phyloP scores from a whole-genome alignment of 2,329 filamentous ascomycete genomes.

The Cytospora paraplurivora region DNA sequence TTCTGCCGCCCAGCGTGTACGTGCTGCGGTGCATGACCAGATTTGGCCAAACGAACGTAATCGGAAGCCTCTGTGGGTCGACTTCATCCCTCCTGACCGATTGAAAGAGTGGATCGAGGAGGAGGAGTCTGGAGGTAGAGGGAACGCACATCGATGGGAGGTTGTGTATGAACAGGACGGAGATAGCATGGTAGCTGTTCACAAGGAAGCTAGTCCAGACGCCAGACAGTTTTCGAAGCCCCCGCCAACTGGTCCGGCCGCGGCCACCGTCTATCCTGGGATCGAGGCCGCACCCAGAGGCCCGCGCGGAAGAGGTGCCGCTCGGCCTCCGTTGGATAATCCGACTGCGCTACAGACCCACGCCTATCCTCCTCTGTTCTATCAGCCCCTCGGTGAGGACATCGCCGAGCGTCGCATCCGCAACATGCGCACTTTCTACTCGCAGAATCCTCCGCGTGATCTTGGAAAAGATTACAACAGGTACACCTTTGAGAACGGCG shows the following conservation, averaged over 20 bases:
- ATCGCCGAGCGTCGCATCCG: conserved; percentile 67
- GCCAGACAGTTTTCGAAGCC: conserved; percentile 29
- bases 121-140: conserved; percentile 57
- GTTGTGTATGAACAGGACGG: conserved; percentile 66
- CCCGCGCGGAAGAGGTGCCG: conserved; percentile 33
- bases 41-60: conserved; percentile 88
- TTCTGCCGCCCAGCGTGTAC: conserved; percentile 74
- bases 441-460: conserved; percentile 43
- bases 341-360: conserved; percentile 29
- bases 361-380: conserved; percentile 47
- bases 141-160: conserved; percentile 62
- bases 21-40: conserved; percentile 72
- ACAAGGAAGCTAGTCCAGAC: conserved; percentile 52
- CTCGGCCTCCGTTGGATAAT: conserved; percentile 28
- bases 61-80: conserved; percentile 81
- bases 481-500: conserved; percentile 71
- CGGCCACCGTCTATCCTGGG: conserved; percentile 29
- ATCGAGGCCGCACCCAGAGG: conserved; percentile 35
- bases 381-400: conserved; percentile 62
- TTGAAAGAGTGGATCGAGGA: conserved; percentile 72
- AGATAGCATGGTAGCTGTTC: conserved; percentile 56
- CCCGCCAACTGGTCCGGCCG: conserved; percentile 29
- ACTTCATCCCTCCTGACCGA: conserved; percentile 81
- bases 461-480: conserved; percentile 61
- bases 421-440: conserved; percentile 46